Conservation (phyloP, 2,329 filamentous ascomycete genomes). For the Trichoderma asperellum region DNA sequence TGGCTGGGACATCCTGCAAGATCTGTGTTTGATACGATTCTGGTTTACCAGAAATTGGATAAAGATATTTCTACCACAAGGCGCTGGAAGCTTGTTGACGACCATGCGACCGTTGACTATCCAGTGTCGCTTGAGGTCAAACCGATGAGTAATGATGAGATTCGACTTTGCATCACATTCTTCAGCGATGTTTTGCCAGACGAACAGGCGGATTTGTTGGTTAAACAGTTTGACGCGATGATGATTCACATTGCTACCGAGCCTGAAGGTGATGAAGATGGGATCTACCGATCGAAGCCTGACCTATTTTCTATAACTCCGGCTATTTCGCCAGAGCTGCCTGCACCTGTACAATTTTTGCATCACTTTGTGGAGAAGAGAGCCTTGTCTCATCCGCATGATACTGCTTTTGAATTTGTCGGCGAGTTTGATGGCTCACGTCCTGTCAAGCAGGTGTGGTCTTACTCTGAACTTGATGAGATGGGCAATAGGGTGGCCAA, state of each 20-base stretch:
- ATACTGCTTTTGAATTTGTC: conserved; percentile 76
- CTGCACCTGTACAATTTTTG: conserved; percentile 62
- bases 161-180: conserved; percentile 70
- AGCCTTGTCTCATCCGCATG: conserved; percentile 59
- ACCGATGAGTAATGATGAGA: conserved; percentile 48
- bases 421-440: conserved; percentile 53
- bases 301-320: conserved; percentile 68
- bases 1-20: conserved; percentile 68
- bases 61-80: conserved; percentile 33
- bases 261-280: conserved; percentile 47
- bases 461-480: conserved; percentile 70
- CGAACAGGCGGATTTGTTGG: conserved; percentile 68
- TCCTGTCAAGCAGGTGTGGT: conserved; percentile 64
- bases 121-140: conserved; percentile 80
- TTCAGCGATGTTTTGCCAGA: conserved; percentile 65
- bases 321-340: conserved; percentile 60
- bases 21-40: conserved; percentile 79
- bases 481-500: conserved; percentile 74
- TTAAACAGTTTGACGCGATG: conserved; percentile 72
- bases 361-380: conserved; percentile 78
- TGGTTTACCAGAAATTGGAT: conserved; percentile 74
- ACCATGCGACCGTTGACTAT: conserved; percentile 75
- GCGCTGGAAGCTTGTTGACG: conserved; percentile 65
- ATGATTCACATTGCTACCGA: conserved; percentile 62
- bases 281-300: conserved; percentile 41